These are phyloP conservation scores for Collybia mongolica DNA, from an alignment of 768 basidiomycete species.

Conservation along the genomic window DNA sequence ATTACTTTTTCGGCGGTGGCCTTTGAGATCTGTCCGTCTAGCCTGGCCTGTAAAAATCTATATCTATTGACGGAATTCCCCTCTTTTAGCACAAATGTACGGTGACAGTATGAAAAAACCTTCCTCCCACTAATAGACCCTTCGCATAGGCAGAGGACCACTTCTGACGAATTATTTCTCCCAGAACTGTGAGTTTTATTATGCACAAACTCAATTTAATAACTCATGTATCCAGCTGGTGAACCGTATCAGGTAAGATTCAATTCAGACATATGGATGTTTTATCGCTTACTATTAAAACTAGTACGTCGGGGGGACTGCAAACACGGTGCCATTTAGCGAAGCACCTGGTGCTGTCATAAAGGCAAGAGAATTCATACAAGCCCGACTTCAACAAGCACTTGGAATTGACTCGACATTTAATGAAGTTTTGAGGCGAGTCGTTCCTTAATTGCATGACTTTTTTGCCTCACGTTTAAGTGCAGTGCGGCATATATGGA, in stretches of 20 bases:
- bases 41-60: background rate
- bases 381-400: constrained; percentile 48
- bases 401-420: constrained; percentile 42
- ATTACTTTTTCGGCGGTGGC: constrained; percentile 70
- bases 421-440: constrained; percentile 72
- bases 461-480: constrained; percentile 1
- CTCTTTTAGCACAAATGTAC: constrained; percentile 66
- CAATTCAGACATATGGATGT: background rate
- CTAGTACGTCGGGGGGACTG: constrained; percentile 78
- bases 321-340: constrained; percentile 66
- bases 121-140: too few relatives aligned
- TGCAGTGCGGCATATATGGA: constrained; percentile 78
- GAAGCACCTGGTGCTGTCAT: constrained; percentile 57
- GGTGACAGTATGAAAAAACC: background rate
- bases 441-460: background rate
- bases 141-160: constrained; percentile 56
- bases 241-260: constrained; percentile 70
- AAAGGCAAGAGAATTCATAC: constrained; percentile 58
- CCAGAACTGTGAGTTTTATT: constrained; percentile 63
- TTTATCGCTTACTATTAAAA: background rate
- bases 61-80: constrained; percentile 6
- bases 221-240: constrained; percentile 48
- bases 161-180: constrained; percentile 83
- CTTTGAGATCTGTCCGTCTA: constrained; percentile 57
- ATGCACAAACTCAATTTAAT: background rate